Percentiles rank a stretch among this genome's conserved stretches.
Conservation (phyloP, 352 stramenopile species). For the Phytophthora cactorum region DNA sequence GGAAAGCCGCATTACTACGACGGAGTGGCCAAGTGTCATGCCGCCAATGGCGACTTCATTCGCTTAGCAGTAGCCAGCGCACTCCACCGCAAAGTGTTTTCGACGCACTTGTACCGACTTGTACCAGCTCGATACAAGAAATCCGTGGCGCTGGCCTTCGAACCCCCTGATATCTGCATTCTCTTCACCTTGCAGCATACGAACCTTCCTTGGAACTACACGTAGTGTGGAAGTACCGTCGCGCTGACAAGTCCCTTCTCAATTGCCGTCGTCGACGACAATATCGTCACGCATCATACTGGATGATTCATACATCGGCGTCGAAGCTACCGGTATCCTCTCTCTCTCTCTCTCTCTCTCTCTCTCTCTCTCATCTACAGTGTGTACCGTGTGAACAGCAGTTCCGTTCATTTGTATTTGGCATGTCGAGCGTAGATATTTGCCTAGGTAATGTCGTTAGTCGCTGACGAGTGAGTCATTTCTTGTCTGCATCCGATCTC, state of each 20-base stretch:
- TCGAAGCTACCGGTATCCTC: no score
- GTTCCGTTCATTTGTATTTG: no score
- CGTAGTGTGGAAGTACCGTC: neutral
- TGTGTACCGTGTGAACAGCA: no score
- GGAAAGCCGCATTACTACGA: slow-evolving; percentile 34
- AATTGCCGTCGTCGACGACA: neutral
- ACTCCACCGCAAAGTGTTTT: neutral
- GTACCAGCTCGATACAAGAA: slow-evolving; percentile 2
- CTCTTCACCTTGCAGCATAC: neutral
- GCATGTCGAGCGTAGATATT: no score
- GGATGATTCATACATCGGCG: no score
- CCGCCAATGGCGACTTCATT: slow-evolving; percentile 12
- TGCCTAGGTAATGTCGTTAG: no score
- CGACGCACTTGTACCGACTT: slow-evolving; percentile 8
- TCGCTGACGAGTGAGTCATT: no score
- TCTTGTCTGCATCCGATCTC: no score
- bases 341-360: no score
- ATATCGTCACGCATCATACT: neutral
- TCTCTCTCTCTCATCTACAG: no score
- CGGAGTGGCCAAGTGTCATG: slow-evolving; percentile 16
- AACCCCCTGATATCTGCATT: slow-evolving; percentile 15
- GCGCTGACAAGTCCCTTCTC: neutral
- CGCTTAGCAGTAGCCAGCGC: slow-evolving; percentile 2
- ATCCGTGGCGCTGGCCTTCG: slow-evolving; percentile 1
- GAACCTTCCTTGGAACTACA: slow-evolving; percentile 2